A percentile compares a stretch with the other conserved stretches of the same genome.
phyloP scores from a whole-genome alignment of 2,329 filamentous ascomycete genomes.

The Trichoderma breve region DNA sequence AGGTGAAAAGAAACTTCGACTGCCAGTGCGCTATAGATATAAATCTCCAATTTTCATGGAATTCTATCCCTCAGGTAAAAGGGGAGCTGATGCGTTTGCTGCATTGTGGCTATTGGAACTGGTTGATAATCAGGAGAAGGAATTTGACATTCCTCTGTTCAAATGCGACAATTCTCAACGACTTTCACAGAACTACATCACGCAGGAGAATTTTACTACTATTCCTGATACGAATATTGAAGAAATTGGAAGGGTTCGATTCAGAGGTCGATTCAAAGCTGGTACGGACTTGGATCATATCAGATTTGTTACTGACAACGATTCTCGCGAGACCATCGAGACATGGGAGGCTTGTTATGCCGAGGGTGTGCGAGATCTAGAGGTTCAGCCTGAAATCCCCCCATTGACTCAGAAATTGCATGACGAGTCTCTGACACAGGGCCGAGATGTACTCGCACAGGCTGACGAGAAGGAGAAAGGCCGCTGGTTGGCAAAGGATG shows the following conservation, averaged over 20 bases:
- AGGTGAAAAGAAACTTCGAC: constrained; percentile 53
- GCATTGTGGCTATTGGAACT: constrained; percentile 84
- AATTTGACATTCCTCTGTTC: constrained; percentile 90
- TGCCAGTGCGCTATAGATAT: constrained; percentile 89
- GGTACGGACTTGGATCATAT: constrained; percentile 87
- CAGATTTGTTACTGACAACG: constrained; percentile 79
- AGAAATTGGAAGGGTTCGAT: constrained; percentile 77
- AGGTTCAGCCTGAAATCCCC: constrained; percentile 72
- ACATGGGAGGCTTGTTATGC: constrained; percentile 89
- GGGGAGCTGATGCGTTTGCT: constrained; percentile 71
- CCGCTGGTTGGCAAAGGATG: constrained; percentile 76
- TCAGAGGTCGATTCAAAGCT: constrained; percentile 80
- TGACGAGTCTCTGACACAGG: constrained; percentile 74
- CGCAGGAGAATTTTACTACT: constrained; percentile 66
- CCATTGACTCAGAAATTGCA: constrained; percentile 72
- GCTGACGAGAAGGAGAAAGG: constrained; percentile 69
- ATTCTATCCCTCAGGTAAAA: constrained; percentile 68
- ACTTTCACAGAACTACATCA: constrained; percentile 89
- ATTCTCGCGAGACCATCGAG: constrained; percentile 89
- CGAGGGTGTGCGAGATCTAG: constrained; percentile 74
- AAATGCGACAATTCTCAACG: constrained; percentile 71
- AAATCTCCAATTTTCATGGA: constrained; percentile 88
- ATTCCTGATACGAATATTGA: constrained; percentile 74
- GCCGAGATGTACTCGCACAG: constrained; percentile 75
- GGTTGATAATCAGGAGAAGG: constrained; percentile 71